phyloP scores from a whole-genome alignment of 2,329 filamentous ascomycete genomes.

The Sodiomyces alkalinus region DNA sequence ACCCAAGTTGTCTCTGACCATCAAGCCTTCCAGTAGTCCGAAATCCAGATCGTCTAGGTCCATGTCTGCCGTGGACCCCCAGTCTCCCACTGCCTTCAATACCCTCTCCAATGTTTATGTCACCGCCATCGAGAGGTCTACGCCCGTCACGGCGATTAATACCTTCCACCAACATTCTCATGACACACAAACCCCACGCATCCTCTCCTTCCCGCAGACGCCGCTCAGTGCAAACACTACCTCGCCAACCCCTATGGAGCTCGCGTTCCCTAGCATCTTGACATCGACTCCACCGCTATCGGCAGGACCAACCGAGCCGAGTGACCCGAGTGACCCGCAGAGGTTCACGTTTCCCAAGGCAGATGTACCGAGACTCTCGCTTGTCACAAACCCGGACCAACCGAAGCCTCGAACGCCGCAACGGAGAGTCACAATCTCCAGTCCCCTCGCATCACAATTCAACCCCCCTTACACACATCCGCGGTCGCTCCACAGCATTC shows the following conservation, averaged over 20 bases:
- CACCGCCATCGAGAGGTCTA: conserved; percentile 44
- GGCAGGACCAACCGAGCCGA: conserved; percentile 31
- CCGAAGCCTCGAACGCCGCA: conserved; percentile 18
- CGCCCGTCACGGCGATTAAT: conserved; percentile 34
- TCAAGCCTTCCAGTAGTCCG: conserved; percentile 26
- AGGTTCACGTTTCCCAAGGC: conserved; percentile 31
- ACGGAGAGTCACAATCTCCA: conserved; percentile 20
- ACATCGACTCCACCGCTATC: conserved; percentile 44
- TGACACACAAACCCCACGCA: conserved; percentile 22
- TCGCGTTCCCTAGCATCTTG: conserved; percentile 39
- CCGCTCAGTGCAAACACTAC: conserved; percentile 34
- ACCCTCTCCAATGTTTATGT: conserved; percentile 51
- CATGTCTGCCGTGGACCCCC: conserved; percentile 33
- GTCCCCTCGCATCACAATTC: conserved; percentile 9
- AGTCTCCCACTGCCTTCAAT: conserved; percentile 48
- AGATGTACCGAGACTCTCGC: conserved; percentile 13
- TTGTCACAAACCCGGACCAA: conserved; percentile 1
- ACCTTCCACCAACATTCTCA: conserved; percentile 18
- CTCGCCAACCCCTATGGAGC: conserved; percentile 30
- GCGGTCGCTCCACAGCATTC: conserved; percentile 44
- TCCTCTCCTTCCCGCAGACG: conserved; percentile 34
- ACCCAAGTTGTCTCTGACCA: conserved; percentile 42
- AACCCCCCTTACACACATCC: conserved; percentile 43
- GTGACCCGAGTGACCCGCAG: conserved; percentile 22
- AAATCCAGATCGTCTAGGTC: conserved; percentile 24